Percentiles rank a stretch among this genome's conserved stretches.
Conservation (phyloP, 192 early-diverging fungal genomes). For the Chytriomyces sp. region DNA sequence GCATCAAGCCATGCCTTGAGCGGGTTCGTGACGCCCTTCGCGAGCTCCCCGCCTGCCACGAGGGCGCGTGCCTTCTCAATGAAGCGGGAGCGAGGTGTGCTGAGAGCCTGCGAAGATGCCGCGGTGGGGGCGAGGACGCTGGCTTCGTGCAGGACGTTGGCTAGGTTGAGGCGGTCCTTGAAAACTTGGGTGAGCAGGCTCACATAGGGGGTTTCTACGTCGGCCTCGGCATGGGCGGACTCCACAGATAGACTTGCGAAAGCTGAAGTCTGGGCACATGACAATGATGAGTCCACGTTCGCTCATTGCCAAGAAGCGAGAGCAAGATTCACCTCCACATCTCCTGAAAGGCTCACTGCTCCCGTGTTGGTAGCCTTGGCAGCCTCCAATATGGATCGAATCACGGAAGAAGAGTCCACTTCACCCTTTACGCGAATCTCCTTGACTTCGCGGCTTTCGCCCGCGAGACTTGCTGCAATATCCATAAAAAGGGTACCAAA, state of each 20-base stretch:
- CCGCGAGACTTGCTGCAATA: constrained; percentile 68
- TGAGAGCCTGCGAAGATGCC: not conserved
- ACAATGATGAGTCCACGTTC: not conserved
- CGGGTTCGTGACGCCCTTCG: constrained; percentile 5
- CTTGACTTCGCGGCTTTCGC: not conserved
- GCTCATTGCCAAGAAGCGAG: too few relatives aligned
- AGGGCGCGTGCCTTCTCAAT: constrained; percentile 62
- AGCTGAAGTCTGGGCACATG: not conserved
- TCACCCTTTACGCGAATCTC: constrained; percentile 11
- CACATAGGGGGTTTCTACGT: constrained; percentile 77
- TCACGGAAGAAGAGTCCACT: not conserved
- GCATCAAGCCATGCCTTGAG: constrained; percentile 18
- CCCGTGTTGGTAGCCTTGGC: too few relatives aligned
- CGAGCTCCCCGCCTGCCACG: constrained; percentile 34
- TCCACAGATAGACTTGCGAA: constrained; percentile 22
- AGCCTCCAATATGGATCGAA: constrained; percentile 31
- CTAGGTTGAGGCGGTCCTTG: constrained; percentile 70
- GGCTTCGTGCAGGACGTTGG: constrained; percentile 72
- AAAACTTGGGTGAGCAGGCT: constrained; percentile 82
- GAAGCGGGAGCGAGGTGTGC: constrained; percentile 43
- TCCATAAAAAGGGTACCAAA: constrained; percentile 88
- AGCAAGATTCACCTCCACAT: too few relatives aligned
- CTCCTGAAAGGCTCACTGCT: too few relatives aligned
- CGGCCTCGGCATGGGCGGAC: constrained; percentile 29
- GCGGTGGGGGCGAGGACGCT: constrained; percentile 54